phyloP scores from a whole-genome alignment of 805 yeast species.

The Starmera amethionina region DNA sequence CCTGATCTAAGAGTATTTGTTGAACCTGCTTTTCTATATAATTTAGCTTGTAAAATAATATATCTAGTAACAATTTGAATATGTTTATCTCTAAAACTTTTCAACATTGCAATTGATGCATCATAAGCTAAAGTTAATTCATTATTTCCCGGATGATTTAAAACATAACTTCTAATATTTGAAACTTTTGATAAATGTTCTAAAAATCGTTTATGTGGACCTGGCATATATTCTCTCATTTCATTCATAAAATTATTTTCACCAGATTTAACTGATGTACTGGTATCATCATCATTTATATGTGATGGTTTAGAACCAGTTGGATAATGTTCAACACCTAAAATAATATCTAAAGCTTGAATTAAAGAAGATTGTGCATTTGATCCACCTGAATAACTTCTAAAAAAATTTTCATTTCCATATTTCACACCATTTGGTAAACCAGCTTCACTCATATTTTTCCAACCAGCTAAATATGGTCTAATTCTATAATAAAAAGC shows the following conservation, averaged over 20 bases:
- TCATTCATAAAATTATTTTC: conserved; percentile 56
- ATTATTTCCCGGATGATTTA: conserved; percentile 29
- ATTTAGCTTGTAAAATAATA: conserved; percentile 68
- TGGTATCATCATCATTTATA: conserved; percentile 11
- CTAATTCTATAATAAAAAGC: conserved; percentile 78
- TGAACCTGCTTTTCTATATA: conserved; percentile 41
- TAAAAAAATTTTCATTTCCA: conserved; percentile 50
- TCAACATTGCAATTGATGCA: conserved; percentile 82
- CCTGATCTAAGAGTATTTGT: conserved; percentile 55
- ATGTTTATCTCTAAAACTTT: conserved; percentile 84
- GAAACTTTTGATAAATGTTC: conserved; percentile 47
- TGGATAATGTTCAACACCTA: conserved; percentile 70
- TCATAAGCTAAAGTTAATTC: conserved; percentile 70
- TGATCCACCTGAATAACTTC: conserved; percentile 77
- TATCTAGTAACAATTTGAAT: conserved; percentile 88
- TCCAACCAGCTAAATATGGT: conserved; percentile 92
- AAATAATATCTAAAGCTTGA: conserved; percentile 72
- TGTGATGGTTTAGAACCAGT: conserved; percentile 47
- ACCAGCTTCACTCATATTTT: conserved; percentile 82
- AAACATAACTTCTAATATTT: conserved; percentile 56
- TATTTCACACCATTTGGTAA: conserved; percentile 70
- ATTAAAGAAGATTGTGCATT: conserved; percentile 89
- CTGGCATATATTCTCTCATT: conserved; percentile 89
- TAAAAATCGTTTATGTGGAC: conserved; percentile 69
- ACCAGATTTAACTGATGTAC: conserved; percentile 20